These are phyloP conservation scores for Aspergillus pseudoglaucus DNA, from an alignment of 2,329 filamentous ascomycete genomes.

Conservation along the genomic window DNA sequence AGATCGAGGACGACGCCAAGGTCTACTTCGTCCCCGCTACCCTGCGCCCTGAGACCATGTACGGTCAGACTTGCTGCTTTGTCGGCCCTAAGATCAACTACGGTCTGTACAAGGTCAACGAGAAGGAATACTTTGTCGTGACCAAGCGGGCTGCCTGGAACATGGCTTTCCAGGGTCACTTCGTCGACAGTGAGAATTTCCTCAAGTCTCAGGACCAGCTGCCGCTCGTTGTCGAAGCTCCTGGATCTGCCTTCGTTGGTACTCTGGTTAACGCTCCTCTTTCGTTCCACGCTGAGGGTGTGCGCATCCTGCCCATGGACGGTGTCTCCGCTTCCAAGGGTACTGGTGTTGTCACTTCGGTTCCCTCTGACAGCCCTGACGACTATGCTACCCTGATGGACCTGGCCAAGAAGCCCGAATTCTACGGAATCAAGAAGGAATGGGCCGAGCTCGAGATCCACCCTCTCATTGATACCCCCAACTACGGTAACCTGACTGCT, in stretches of 20 bases:
- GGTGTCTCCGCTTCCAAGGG: conserved; percentile 87
- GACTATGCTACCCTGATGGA: conserved; percentile 87
- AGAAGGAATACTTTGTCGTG: conserved; percentile 75
- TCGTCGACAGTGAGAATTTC: conserved; percentile 50
- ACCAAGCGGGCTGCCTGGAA: conserved; percentile 81
- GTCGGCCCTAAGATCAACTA: conserved; percentile 86
- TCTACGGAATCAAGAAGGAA: conserved; percentile 92
- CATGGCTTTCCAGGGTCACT: conserved; percentile 90
- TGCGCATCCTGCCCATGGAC: conserved; percentile 92
- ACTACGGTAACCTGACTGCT: conserved; percentile 78
- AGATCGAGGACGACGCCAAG: conserved; percentile 69
- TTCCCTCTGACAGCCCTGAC: conserved; percentile 92
- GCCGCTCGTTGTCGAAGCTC: conserved; percentile 66
- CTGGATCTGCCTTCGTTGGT: conserved; percentile 75
- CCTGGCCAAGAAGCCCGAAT: conserved; percentile 89
- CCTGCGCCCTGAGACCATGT: conserved; percentile 95
- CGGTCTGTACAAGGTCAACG: conserved; percentile 72
- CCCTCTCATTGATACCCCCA: conserved; percentile 83
- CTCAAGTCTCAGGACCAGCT: conserved; percentile 61
- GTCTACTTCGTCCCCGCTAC: conserved; percentile 91
- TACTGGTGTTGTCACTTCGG: conserved; percentile 91
- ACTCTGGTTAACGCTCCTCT: conserved; percentile 86
- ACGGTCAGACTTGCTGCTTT: conserved; percentile 94
- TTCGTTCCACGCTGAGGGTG: conserved; percentile 73
- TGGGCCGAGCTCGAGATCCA: conserved; percentile 89